Evolutionary conservation across 495 filamentous ascomycete genomes (phyloP).

Genomic region (Entonaema liquescens): DNA sequence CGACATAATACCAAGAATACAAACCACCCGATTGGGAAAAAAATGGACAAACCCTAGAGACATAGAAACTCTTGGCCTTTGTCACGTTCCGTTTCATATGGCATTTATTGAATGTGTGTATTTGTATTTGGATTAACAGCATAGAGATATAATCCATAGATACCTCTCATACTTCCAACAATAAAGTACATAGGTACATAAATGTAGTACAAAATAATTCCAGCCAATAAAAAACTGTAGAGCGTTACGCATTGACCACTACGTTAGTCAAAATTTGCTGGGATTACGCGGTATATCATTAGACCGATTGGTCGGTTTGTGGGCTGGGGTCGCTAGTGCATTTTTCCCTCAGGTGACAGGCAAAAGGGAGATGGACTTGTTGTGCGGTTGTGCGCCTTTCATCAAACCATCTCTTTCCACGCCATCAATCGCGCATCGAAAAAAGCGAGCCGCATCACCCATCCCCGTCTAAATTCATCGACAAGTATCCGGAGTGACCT

Average conservation of each 20-base stretch:
- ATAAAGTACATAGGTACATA: neutral
- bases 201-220: neutral
- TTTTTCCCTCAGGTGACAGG: slow-evolving; percentile 49
- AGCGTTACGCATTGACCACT: neutral
- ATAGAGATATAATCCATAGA: neutral
- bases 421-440: slow-evolving; percentile 60
- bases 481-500: slow-evolving; percentile 57
- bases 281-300: slow-evolving; percentile 18
- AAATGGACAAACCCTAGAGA: neutral
- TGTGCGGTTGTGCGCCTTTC: slow-evolving; percentile 61
- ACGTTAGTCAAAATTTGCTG: neutral
- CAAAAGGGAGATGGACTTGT: slow-evolving; percentile 56
- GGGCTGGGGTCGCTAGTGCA: slow-evolving; percentile 19
- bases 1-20: neutral
- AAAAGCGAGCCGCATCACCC: slow-evolving; percentile 60
- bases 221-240: neutral
- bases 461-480: slow-evolving; percentile 61
- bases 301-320: slow-evolving; percentile 18
- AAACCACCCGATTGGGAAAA: neutral
- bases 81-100: neutral
- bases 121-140: neutral
- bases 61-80: neutral
- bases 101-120: neutral
- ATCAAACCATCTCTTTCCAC: slow-evolving; percentile 57
- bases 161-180: too few species aligned